These are phyloP conservation scores for Fusarium phyllophilum DNA, from an alignment of 2,329 filamentous ascomycete species.

Conservation along the genomic window DNA sequence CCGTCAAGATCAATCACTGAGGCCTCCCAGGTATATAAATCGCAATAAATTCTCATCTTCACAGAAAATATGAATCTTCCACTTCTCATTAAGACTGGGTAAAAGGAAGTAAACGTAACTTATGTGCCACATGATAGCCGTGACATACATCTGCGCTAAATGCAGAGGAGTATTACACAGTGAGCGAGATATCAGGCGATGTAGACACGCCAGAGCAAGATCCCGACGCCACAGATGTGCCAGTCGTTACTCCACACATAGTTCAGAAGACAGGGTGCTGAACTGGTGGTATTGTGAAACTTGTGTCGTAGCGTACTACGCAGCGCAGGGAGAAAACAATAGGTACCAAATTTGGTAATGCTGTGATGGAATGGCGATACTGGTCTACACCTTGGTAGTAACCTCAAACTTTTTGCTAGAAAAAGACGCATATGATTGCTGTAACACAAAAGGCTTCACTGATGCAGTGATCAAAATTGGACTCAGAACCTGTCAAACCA, in stretches of 20 bases:
- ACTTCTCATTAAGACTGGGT: fast-evolving
- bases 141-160: neutral
- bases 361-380: too few species aligned
- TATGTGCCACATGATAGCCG: neutral
- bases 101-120: neutral
- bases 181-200: neutral
- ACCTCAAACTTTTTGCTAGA: fast-evolving
- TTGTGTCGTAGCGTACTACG: neutral
- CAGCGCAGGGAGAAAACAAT: neutral
- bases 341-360: neutral
- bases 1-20: neutral
- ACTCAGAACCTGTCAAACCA: neutral
- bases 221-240: neutral
- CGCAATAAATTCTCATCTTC: neutral
- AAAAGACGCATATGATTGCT: too few species aligned
- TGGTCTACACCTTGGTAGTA: too few species aligned
- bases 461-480: neutral
- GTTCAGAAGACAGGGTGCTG: neutral
- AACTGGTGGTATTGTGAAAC: neutral
- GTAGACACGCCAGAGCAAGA: neutral
- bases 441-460: too few species aligned
- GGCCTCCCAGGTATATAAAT: neutral
- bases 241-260: neutral
- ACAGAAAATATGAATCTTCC: fast-evolving
- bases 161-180: neutral